These are phyloP conservation scores for Solanum appendiculatum DNA, from an alignment of 257 asterid species.

Conservation along the genomic window DNA sequence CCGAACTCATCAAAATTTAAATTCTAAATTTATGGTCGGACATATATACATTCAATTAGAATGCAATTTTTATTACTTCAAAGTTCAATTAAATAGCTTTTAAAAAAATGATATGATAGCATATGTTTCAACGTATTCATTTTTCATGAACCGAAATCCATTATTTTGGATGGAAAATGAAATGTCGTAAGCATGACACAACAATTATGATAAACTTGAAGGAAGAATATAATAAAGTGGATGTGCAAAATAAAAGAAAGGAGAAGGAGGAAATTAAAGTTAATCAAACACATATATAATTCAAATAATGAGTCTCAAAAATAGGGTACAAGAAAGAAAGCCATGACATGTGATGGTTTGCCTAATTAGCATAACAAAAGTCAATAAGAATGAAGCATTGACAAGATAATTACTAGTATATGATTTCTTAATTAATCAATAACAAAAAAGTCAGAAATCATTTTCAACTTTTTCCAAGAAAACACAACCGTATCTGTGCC, in stretches of 20 bases:
- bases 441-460: constrained; percentile 15
- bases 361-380: constrained; percentile 9
- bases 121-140: not conserved
- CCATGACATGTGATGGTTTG: constrained; percentile 11
- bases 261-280: not conserved
- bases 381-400: constrained; percentile 20
- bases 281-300: not conserved
- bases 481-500: constrained; percentile 2
- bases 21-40: not conserved
- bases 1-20: not conserved
- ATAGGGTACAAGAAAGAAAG: not conserved
- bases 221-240: not conserved
- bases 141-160: not conserved
- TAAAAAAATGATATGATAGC: not conserved
- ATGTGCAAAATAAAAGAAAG: not conserved
- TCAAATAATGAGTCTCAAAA: not conserved
- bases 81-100: not conserved
- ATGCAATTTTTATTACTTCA: not conserved
- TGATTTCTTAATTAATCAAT: not conserved
- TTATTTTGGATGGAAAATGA: not conserved
- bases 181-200: not conserved
- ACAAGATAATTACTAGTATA: constrained; percentile 3
- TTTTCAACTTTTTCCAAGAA: constrained; percentile 20
- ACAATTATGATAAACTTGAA: not conserved
- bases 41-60: not conserved